Evolutionary conservation across 257 asterid species (phyloP).

Genomic region (Capsicum rhomboideum): DNA sequence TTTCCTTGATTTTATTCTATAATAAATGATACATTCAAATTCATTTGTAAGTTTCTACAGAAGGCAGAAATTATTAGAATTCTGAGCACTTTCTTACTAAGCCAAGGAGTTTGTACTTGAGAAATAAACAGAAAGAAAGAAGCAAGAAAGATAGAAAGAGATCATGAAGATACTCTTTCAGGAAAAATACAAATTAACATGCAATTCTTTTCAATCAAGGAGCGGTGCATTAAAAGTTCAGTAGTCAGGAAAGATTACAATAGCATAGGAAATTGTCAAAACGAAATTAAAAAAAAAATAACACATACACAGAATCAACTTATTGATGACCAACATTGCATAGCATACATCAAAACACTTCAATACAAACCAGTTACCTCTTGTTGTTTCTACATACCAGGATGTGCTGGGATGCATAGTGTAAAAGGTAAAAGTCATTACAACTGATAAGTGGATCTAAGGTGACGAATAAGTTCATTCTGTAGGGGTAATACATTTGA

Average conservation of each 20-base stretch:
- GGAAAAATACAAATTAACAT: not conserved
- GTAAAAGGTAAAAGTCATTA: not conserved
- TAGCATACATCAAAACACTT: too few species aligned
- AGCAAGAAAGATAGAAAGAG: not conserved
- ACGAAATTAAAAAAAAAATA: too few species aligned
- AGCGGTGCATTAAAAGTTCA: not conserved
- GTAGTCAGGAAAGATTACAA: not conserved
- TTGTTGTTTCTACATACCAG: not conserved
- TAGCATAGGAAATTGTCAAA: not conserved
- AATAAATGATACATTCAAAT: not conserved
- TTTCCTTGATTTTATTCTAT: too few species aligned
- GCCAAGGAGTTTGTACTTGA: not conserved
- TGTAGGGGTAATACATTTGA: too few species aligned
- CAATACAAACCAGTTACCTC: too few species aligned
- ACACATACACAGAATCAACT: not conserved
- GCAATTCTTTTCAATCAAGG: not conserved
- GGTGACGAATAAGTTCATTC: not conserved
- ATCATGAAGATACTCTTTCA: not conserved
- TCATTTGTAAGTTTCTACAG: not conserved
- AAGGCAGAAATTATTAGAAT: not conserved
- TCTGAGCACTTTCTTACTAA: not conserved
- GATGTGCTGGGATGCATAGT: not conserved
- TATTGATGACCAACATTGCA: not conserved
- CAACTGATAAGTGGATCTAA: not conserved
- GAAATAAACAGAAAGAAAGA: not conserved